These are phyloP conservation scores for Colletotrichum higginsianum DNA, from an alignment of 2,329 filamentous ascomycete species.

Conservation along the genomic window DNA sequence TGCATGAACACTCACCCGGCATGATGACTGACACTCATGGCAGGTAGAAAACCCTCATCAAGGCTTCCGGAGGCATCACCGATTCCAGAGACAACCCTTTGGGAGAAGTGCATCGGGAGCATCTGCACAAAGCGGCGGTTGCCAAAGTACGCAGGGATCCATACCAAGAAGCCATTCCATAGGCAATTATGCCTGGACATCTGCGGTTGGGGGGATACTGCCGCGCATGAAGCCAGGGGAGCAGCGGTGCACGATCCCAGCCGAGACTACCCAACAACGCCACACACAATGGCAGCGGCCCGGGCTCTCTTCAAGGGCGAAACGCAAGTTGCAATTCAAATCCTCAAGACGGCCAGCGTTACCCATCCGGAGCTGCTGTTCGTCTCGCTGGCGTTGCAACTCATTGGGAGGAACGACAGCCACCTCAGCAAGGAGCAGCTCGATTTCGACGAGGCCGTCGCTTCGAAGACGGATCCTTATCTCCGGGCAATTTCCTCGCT, in stretches of 20 bases:
- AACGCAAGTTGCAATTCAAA: constrained; percentile 76
- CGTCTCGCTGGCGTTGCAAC: constrained; percentile 76
- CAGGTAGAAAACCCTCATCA: constrained; percentile 64
- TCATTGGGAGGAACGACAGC: constrained; percentile 67
- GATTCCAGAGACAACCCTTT: constrained; percentile 65
- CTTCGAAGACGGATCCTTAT: constrained; percentile 81
- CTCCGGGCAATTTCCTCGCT: constrained; percentile 84
- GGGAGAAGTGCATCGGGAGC: constrained; percentile 74
- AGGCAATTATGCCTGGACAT: constrained; percentile 82
- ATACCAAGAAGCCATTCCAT: constrained; percentile 77
- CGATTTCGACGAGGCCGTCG: constrained; percentile 71
- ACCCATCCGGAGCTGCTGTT: constrained; percentile 77
- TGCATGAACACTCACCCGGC: too few species aligned
- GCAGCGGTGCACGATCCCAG: constrained; percentile 57
- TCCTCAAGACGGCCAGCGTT: constrained; percentile 77
- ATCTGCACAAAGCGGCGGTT: constrained; percentile 75
- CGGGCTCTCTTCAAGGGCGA: constrained; percentile 82
- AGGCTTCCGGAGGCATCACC: constrained; percentile 63
- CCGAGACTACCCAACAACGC: constrained; percentile 65
- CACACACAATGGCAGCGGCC: constrained; percentile 82
- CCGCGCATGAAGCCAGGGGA: constrained; percentile 44
- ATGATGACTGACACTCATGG: constrained; percentile 38
- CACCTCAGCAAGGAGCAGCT: constrained; percentile 63
- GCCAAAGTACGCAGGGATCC: constrained; percentile 74
- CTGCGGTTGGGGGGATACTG: constrained; percentile 78